Percentiles rank a stretch among this genome's conserved stretches.
Conservation (phyloP, 768 basidiomycete genomes). For the Rossbeevera mucosa region DNA sequence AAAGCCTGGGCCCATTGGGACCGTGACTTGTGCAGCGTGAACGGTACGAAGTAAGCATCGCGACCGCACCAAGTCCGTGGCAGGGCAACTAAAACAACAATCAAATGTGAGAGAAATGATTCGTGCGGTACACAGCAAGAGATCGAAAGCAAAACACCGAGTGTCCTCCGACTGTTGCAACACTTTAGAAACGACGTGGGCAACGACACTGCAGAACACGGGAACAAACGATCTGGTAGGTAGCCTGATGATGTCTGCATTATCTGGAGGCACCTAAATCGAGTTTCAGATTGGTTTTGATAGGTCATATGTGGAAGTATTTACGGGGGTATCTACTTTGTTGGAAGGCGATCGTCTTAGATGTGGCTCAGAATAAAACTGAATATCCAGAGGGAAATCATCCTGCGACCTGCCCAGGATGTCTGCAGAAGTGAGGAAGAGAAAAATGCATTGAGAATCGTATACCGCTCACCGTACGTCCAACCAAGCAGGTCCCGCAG, state of each 20-base stretch:
- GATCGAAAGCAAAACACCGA: conserved; percentile 48
- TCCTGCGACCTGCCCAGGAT: conserved; percentile 33
- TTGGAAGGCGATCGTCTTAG: conserved; percentile 30
- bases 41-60: conserved; percentile 41
- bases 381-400: conserved; percentile 35
- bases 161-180: conserved; percentile 41
- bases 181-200: conserved; percentile 41
- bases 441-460: background rate
- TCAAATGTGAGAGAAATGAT: conserved; percentile 40
- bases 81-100: conserved; percentile 37
- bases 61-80: conserved; percentile 32
- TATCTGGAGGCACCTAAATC: conserved; percentile 32
- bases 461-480: conserved; percentile 1
- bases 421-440: conserved; percentile 26
- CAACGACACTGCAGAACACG: conserved; percentile 42
- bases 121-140: conserved; percentile 40
- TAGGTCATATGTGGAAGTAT: background rate
- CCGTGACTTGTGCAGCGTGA: conserved; percentile 24
- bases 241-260: conserved; percentile 35
- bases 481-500: conserved; percentile 20
- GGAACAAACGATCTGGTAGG: conserved; percentile 39
- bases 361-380: conserved; percentile 38
- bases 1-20: conserved; percentile 21
- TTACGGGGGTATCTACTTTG: conserved; percentile 34
- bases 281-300: conserved; percentile 12